Conservation (phyloP, 2,329 filamentous ascomycete species). For the Botrytis pseudocinerea region DNA sequence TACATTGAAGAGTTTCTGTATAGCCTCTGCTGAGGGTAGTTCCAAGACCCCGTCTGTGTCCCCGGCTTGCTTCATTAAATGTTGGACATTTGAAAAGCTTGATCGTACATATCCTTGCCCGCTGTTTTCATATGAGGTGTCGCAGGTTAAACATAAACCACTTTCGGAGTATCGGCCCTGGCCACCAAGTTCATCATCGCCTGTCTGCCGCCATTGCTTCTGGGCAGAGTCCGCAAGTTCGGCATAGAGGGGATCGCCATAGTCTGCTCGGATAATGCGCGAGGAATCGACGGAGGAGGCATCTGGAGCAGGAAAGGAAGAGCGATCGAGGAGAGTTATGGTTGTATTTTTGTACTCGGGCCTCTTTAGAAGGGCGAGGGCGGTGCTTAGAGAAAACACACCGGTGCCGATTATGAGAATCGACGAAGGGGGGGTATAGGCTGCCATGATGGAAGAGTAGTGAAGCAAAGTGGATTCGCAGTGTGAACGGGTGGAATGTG, state of each 20-base stretch:
- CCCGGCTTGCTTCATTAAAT: constrained; percentile 40
- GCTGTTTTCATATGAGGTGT: constrained; percentile 42
- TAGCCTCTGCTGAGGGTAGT: constrained; percentile 48
- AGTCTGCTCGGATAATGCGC: constrained; percentile 71
- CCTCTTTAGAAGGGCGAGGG: constrained; percentile 67
- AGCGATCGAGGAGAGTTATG: constrained; percentile 62
- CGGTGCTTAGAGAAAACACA: constrained; percentile 62
- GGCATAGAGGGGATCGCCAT: constrained; percentile 76
- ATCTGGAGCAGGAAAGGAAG: constrained; percentile 59
- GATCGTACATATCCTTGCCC: constrained; percentile 55
- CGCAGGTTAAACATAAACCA: constrained; percentile 66
- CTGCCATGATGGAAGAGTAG: constrained; percentile 4
- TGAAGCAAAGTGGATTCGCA: neutral
- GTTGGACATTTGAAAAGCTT: constrained; percentile 61
- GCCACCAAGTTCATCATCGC: constrained; percentile 52
- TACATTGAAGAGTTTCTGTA: constrained; percentile 50
- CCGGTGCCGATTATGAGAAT: constrained; percentile 67
- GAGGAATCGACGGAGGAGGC: constrained; percentile 63
- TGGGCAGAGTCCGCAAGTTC: constrained; percentile 71
- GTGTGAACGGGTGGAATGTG: neutral
- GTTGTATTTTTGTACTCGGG: constrained; percentile 51
- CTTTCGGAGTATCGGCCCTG: constrained; percentile 69
- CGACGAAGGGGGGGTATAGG: constrained; percentile 43
- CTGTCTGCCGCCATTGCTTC: constrained; percentile 63
- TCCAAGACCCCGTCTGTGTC: constrained; percentile 39